Conservation (phyloP, 768 basidiomycete species). For the Cystobasidium ongulense region DNA sequence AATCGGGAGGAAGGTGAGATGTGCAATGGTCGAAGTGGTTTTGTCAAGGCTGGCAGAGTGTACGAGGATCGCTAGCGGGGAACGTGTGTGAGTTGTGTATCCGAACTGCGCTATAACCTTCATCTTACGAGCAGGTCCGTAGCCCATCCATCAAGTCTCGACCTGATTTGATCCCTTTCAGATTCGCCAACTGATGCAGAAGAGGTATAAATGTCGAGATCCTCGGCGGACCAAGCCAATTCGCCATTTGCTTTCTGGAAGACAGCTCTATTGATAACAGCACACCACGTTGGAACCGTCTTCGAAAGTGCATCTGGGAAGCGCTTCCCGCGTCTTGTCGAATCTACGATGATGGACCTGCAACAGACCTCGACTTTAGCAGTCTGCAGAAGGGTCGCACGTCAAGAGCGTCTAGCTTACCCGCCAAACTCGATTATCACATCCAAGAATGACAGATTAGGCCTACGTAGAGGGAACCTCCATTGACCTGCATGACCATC, state of each 20-base stretch:
- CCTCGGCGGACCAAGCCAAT: slow-evolving; percentile 6
- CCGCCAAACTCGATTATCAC: slow-evolving; percentile 54
- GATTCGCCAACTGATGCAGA: slow-evolving; percentile 42
- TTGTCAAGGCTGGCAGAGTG: slow-evolving; percentile 45
- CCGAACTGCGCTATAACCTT: neutral
- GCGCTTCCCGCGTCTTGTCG: slow-evolving; percentile 83
- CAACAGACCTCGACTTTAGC: neutral
- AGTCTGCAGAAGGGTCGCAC: neutral
- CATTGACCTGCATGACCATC: slow-evolving; percentile 40
- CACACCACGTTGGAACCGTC: slow-evolving; percentile 90
- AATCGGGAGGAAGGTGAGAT: slow-evolving; percentile 65
- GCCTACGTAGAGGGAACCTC: slow-evolving; percentile 64
- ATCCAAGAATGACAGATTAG: slow-evolving; percentile 70
- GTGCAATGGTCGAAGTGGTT: slow-evolving; percentile 77
- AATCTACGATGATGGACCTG: slow-evolving; percentile 80
- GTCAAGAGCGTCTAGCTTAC: slow-evolving; percentile 46
- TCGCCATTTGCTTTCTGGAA: slow-evolving; percentile 40
- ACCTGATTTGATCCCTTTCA: slow-evolving; percentile 73
- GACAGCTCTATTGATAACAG: slow-evolving; percentile 64
- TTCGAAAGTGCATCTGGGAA: slow-evolving; percentile 90
- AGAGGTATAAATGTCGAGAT: slow-evolving; percentile 31
- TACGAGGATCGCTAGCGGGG: slow-evolving; percentile 54
- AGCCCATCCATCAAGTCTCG: slow-evolving; percentile 61
- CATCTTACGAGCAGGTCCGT: slow-evolving; percentile 59
- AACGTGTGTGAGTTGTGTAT: no score